A percentile compares a stretch with the other conserved stretches of the same genome.
Conservation (phyloP, 345 rosid species). For the Trapa incisa region DNA sequence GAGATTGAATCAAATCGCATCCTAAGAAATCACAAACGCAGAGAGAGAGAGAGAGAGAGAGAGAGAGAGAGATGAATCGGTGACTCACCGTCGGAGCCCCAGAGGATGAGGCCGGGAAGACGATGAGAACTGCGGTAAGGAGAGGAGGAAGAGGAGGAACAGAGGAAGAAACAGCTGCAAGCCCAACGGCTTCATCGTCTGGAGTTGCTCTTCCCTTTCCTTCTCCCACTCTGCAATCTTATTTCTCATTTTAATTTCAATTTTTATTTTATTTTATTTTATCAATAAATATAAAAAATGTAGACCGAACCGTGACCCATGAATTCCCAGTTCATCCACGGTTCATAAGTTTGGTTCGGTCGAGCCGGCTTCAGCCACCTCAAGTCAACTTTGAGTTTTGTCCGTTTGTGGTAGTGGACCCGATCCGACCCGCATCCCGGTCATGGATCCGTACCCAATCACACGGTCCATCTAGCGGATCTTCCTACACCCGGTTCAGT, state of each 20-base stretch:
- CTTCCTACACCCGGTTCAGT: too few species aligned
- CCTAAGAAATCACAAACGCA: neutral
- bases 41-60: neutral
- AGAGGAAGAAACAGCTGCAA: neutral
- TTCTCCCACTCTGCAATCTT: neutral
- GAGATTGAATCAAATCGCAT: constrained; percentile 1
- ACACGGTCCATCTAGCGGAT: too few species aligned
- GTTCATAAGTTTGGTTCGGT: too few species aligned
- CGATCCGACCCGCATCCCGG: too few species aligned
- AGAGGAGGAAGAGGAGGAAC: neutral
- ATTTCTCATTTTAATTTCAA: neutral
- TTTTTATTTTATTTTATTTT: too few species aligned
- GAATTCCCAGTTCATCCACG: too few species aligned
- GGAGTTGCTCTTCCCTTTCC: neutral
- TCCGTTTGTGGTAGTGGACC: too few species aligned
- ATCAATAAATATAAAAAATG: too few species aligned
- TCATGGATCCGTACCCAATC: too few species aligned
- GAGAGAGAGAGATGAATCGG: neutral
- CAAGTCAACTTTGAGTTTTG: too few species aligned
- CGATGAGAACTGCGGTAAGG: neutral
- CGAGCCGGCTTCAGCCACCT: too few species aligned
- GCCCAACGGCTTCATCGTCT: constrained; percentile 1
- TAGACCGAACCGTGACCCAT: too few species aligned
- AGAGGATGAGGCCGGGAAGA: neutral
- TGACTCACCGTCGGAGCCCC: neutral